These are phyloP conservation scores for Fusarium tanahbumbuense DNA, from an alignment of 2,329 filamentous ascomycete species.

Conservation along the genomic window DNA sequence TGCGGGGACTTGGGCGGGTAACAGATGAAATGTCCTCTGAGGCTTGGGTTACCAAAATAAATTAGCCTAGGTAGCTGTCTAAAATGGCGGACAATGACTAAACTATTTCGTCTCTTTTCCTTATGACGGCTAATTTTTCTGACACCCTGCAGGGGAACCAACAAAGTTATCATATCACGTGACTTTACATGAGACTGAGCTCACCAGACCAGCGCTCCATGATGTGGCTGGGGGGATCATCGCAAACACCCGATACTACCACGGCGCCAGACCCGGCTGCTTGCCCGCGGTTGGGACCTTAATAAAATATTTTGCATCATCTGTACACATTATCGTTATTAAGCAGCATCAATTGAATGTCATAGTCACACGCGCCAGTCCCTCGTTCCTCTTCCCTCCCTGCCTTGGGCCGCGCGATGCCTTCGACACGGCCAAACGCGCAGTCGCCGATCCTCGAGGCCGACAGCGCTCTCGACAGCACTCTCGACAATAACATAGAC, in stretches of 20 bases:
- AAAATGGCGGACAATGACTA: no score
- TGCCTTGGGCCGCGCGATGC: constrained; percentile 36
- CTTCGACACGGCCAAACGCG: constrained; percentile 41
- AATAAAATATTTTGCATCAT: neutral
- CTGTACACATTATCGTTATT: neutral
- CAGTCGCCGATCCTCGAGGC: constrained; percentile 36
- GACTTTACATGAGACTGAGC: constrained; percentile 40
- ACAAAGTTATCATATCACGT: constrained; percentile 36
- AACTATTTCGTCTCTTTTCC: no score
- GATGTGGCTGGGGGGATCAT: constrained; percentile 42
- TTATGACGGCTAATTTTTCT: no score
- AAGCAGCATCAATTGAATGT: constrained; percentile 19
- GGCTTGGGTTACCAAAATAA: no score
- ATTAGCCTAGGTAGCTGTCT: no score
- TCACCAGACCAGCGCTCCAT: constrained; percentile 39
- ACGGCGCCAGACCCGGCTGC: constrained; percentile 38
- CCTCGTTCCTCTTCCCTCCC: neutral
- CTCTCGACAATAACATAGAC: constrained; percentile 40
- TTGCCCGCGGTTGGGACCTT: constrained; percentile 40
- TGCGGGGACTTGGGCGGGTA: constrained; percentile 35
- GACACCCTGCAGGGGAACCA: neutral
- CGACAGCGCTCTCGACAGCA: constrained; percentile 34
- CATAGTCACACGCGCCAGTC: constrained; percentile 7
- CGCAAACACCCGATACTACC: constrained; percentile 30
- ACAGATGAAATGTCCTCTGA: no score